Base-by-base conservation (phyloP, 805 yeast species). In the Candida pseudoglaebosa region DNA sequence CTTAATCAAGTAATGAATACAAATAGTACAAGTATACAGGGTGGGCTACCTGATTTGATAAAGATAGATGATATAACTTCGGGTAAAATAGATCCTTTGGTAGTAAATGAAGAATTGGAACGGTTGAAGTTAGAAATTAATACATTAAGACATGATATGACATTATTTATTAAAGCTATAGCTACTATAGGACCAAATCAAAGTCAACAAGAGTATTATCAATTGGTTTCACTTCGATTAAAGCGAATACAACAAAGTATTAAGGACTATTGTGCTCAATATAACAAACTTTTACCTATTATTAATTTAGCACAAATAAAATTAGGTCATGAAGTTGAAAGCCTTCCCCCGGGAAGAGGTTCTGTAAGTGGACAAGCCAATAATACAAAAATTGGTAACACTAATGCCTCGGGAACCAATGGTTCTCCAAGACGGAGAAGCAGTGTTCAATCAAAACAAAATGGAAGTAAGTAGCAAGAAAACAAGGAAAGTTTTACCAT, bases 261-360 rank as follows among this genome's bases (percentile, higher is more conserved):
- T 32, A 62, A 63, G 21, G 65, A 62, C 3, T 75, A 74, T 42
- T 64, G 70, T 43, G 56, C 48, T 4, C 61, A 70, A 37, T 76
- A 73, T 50, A 70, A 65, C 36, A 57, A 68, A 40, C 54, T 76
- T 13, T 53, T 73, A 2, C 80, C 82, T 3, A 63, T 76, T 30
- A 70, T 76, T 31, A 63, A 75, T 44, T 62, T 72, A 43, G 64
- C 79, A 1, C 78, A 75, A 49, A 64, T 71, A 22, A 72, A 70
- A 42, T 56, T 69, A 35, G 80, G 80, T 0, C 65, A 71, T 40
- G 75, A 70, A 30, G 78, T 71, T 3, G 78, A 73, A 45, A 67
- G 61, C 9, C 54, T 60, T n/a, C 61, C 68, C n/a, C 39, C 36
- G 12, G 22, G 36, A 5, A 34, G 31, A 26, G 24, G 21, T 5